phyloP scores from a whole-genome alignment of 352 stramenopile species.

The Aphanomyces stellatus region DNA sequence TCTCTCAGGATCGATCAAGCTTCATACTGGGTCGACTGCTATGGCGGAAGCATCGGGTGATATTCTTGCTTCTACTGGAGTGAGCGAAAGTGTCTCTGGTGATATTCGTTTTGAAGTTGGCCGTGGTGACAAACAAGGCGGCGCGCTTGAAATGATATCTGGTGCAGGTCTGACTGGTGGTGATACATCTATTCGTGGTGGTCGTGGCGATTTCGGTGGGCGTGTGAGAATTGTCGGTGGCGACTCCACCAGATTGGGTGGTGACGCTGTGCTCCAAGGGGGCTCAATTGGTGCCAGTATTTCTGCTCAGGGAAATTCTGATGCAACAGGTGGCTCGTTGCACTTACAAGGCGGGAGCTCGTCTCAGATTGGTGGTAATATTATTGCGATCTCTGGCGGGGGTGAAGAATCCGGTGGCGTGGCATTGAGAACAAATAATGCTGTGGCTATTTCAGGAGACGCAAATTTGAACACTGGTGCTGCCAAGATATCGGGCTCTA shows the following conservation, averaged over 20 bases:
- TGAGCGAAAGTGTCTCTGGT: no score
- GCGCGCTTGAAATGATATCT: no score
- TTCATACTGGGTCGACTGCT: not conserved
- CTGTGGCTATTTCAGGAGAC: not conserved
- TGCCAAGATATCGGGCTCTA: not conserved
- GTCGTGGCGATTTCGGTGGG: not conserved
- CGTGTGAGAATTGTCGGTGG: not conserved
- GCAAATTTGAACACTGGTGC: not conserved
- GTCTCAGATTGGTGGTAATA: not conserved
- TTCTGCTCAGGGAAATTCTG: not conserved
- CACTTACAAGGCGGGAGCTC: not conserved
- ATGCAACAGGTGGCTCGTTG: not conserved
- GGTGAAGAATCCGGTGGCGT: not conserved
- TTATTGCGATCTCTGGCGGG: not conserved
- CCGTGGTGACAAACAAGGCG: no score
- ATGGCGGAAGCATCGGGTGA: not conserved
- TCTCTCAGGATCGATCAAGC: not conserved
- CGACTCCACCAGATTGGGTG: not conserved
- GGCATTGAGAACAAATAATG: not conserved
- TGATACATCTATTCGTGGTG: not conserved
- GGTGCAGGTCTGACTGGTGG: not conserved
- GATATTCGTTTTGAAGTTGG: no score
- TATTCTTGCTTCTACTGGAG: not conserved
- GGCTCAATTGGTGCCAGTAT: not conserved
- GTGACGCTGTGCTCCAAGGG: not conserved